These are phyloP conservation scores for Epichloe hybrida DNA, from an alignment of 2,329 filamentous ascomycete genomes.

Conservation along the genomic window DNA sequence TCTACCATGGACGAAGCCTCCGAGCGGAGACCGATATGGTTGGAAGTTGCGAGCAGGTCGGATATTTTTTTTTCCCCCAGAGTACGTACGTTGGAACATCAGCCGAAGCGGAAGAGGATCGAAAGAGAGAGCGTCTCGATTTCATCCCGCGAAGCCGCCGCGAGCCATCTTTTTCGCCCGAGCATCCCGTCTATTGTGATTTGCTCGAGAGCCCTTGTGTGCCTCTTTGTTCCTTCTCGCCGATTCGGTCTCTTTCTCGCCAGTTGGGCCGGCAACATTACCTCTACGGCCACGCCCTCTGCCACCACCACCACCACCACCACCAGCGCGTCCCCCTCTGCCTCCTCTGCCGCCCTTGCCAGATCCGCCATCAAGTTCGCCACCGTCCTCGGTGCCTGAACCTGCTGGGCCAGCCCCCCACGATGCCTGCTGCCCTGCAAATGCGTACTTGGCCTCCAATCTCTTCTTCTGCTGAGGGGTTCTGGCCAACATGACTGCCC, in stretches of 20 bases:
- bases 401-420: slow-evolving; percentile 44
- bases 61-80: not conserved
- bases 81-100: not conserved
- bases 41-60: slow-evolving; percentile 1
- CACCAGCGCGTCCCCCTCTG: slow-evolving; percentile 12
- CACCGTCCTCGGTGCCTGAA: slow-evolving; percentile 44
- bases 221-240: slow-evolving; percentile 68
- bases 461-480: slow-evolving; percentile 54
- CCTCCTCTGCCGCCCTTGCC: slow-evolving; percentile 18
- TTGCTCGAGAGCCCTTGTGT: slow-evolving; percentile 68
- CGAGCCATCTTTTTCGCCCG: slow-evolving; percentile 53
- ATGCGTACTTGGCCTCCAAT: slow-evolving; percentile 58
- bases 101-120: slow-evolving; percentile 10
- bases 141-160: slow-evolving; percentile 24
- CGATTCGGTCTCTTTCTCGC: slow-evolving; percentile 57
- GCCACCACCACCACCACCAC: slow-evolving; percentile 5
- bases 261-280: slow-evolving; percentile 49
- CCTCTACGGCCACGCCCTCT: slow-evolving; percentile 33
- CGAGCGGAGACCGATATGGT: slow-evolving; percentile 7
- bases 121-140: slow-evolving; percentile 1
- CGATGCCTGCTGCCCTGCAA: slow-evolving; percentile 51
- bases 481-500: slow-evolving; percentile 72
- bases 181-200: slow-evolving; percentile 71
- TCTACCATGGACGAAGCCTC: not conserved
- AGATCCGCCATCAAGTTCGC: slow-evolving; percentile 33